Evolutionary conservation across 1,284 basidiomycete genomes (phyloP).

Genomic region (Trametes sp.): DNA sequence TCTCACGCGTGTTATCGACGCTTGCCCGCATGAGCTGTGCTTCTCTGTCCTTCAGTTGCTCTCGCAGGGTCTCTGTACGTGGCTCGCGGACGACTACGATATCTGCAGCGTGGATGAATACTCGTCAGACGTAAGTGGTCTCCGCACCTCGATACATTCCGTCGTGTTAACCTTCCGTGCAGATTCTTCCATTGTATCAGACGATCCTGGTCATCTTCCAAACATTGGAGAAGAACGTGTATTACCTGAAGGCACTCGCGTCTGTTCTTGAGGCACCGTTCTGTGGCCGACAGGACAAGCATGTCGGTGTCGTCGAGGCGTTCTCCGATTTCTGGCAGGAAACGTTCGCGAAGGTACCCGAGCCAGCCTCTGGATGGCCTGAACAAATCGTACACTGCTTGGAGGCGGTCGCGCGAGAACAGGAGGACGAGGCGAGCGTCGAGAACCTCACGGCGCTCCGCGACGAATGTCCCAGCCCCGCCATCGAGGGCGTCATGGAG

Average conservation of each 20-base stretch:
- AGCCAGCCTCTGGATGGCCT: slow-evolving; percentile 60
- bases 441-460: slow-evolving; percentile 26
- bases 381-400: slow-evolving; percentile 34
- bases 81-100: slow-evolving; percentile 66
- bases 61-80: slow-evolving; percentile 63
- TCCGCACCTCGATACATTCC: not conserved
- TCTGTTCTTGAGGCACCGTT: slow-evolving; percentile 63
- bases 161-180: not conserved
- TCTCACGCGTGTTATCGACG: slow-evolving; percentile 58
- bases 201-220: slow-evolving; percentile 58
- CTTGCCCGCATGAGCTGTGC: slow-evolving; percentile 57
- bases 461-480: not conserved
- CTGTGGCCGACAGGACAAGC: slow-evolving; percentile 53
- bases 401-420: slow-evolving; percentile 25
- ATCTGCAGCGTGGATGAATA: slow-evolving; percentile 62
- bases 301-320: slow-evolving; percentile 48
- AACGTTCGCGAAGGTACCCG: slow-evolving; percentile 48
- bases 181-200: slow-evolving; percentile 69
- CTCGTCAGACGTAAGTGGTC: slow-evolving; percentile 57
- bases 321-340: slow-evolving; percentile 68
- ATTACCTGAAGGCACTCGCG: slow-evolving; percentile 52
- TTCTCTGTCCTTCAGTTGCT: slow-evolving; percentile 53
- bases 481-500: not conserved
- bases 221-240: slow-evolving; percentile 47
- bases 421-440: slow-evolving; percentile 28